Evolutionary conservation across 2,329 filamentous ascomycete species (phyloP).

Genomic region (Chaetomium sp.): DNA sequence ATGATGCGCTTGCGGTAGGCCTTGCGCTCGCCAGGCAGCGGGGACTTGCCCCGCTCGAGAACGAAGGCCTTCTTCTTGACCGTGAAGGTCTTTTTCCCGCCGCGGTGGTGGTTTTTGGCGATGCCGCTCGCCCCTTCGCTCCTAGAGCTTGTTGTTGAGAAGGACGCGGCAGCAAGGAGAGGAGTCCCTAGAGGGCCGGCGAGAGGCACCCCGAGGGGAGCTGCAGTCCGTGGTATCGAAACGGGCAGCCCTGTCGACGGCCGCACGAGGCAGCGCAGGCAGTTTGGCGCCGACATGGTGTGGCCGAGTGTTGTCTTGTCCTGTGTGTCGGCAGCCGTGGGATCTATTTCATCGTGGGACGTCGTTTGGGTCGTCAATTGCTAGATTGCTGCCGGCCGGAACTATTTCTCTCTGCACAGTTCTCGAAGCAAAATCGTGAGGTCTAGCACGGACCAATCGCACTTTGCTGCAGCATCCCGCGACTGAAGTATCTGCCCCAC

Average conservation of each 20-base stretch:
- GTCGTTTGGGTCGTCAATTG: slow-evolving; percentile 18
- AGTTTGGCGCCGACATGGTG: slow-evolving; percentile 50
- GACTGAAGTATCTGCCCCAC: too few species aligned
- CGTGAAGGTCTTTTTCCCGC: slow-evolving; percentile 29
- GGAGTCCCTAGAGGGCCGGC: slow-evolving; percentile 30
- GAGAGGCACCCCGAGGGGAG: slow-evolving; percentile 23
- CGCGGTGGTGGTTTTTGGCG: slow-evolving; percentile 19
- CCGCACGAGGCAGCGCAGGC: slow-evolving; percentile 53
- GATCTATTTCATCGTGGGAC: slow-evolving; percentile 22
- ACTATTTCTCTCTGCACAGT: slow-evolving; percentile 11
- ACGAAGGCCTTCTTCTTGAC: slow-evolving; percentile 48
- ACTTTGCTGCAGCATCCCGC: too few species aligned
- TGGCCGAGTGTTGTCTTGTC: slow-evolving; percentile 7
- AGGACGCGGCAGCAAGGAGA: slow-evolving; percentile 31
- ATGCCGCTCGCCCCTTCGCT: background rate
- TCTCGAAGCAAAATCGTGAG: slow-evolving; percentile 16
- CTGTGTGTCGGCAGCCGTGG: slow-evolving; percentile 8
- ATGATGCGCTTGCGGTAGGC: slow-evolving; percentile 82
- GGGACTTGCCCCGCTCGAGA: slow-evolving; percentile 45
- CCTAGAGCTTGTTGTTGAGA: slow-evolving; percentile 36
- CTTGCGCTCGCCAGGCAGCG: slow-evolving; percentile 74
- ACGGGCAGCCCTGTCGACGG: slow-evolving; percentile 27
- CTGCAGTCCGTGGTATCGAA: slow-evolving; percentile 4
- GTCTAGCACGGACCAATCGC: slow-evolving; percentile 18
- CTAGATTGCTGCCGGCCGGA: slow-evolving; percentile 17